Conservation (phyloP, 306 rosid species). For the Hippophae tibetana region DNA sequence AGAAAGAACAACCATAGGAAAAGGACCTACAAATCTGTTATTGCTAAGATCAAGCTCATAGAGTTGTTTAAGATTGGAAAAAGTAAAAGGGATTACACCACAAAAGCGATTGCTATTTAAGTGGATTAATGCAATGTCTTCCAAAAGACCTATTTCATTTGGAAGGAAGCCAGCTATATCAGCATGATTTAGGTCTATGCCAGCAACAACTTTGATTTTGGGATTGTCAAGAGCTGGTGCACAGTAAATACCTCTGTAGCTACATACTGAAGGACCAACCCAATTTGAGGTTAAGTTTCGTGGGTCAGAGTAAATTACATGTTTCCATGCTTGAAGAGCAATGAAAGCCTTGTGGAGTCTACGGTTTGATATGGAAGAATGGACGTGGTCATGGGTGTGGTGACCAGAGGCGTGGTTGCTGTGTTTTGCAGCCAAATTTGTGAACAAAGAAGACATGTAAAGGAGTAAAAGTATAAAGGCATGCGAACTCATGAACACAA, state of each 20-base stretch:
- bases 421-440: slow-evolving; percentile 45
- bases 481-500: slow-evolving; percentile 19
- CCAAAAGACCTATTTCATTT: slow-evolving; percentile 51
- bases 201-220: slow-evolving; percentile 51
- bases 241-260: slow-evolving; percentile 60
- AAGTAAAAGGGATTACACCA: slow-evolving; percentile 54
- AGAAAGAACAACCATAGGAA: slow-evolving; percentile 58
- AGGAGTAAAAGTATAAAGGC: slow-evolving; percentile 30
- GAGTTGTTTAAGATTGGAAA: slow-evolving; percentile 53
- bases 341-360: slow-evolving; percentile 58
- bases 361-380: slow-evolving; percentile 24
- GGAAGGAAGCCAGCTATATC: slow-evolving; percentile 91
- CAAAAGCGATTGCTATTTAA: slow-evolving; percentile 80
- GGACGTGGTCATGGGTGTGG: slow-evolving; percentile 15
- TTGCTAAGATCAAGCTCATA: slow-evolving; percentile 74
- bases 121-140: slow-evolving; percentile 68
- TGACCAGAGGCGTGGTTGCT: slow-evolving; percentile 11
- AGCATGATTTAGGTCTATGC: slow-evolving; percentile 64
- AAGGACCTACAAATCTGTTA: slow-evolving; percentile 84
- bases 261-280: slow-evolving; percentile 77
- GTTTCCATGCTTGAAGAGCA: slow-evolving; percentile 85
- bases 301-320: slow-evolving; percentile 75
- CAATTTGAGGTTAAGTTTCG: slow-evolving; percentile 55
- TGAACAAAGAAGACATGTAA: slow-evolving; percentile 30
- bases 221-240: slow-evolving; percentile 53